Evolutionary conservation across 1,139 yeast genomes (phyloP).

Genomic region (Candida labiduridarum): DNA sequence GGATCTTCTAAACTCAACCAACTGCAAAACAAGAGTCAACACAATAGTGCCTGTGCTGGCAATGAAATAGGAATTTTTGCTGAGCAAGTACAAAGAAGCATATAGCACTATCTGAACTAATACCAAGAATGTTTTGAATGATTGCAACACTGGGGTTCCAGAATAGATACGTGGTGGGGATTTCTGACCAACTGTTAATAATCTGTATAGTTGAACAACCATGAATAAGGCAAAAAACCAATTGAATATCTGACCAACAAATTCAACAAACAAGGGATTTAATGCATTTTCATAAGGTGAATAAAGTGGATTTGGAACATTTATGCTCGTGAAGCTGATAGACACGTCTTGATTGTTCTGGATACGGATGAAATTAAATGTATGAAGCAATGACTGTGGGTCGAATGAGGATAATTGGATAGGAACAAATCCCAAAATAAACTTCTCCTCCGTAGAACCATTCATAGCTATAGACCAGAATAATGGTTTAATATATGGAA

Average conservation of each 20-base stretch:
- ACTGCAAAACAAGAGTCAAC: slow-evolving; percentile 33
- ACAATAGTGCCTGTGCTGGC: slow-evolving; percentile 17
- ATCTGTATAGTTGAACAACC: slow-evolving; percentile 20
- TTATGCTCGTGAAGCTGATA: background rate
- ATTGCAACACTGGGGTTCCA: slow-evolving; percentile 14
- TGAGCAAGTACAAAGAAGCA: slow-evolving; percentile 8
- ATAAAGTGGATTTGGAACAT: slow-evolving; percentile 16
- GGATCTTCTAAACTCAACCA: slow-evolving; percentile 34
- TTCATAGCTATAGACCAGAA: background rate
- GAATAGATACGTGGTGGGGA: slow-evolving; percentile 10
- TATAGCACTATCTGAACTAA: slow-evolving; percentile 9
- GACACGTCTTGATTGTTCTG: background rate
- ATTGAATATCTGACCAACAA: slow-evolving; percentile 17
- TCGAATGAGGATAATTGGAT: slow-evolving; percentile 12
- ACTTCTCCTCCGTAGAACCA: background rate
- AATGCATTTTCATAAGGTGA: slow-evolving; percentile 24
- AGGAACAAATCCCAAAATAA: slow-evolving; percentile 10
- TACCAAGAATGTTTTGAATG: slow-evolving; percentile 12
- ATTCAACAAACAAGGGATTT: slow-evolving; percentile 37
- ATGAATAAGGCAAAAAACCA: slow-evolving; percentile 17
- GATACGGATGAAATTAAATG: slow-evolving; percentile 11
- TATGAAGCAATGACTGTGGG: slow-evolving; percentile 14
- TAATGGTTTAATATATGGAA: background rate
- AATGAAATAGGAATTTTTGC: slow-evolving; percentile 9
- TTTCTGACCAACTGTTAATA: slow-evolving; percentile 2